Percentiles rank a stretch among this genome's conserved stretches.
phyloP scores from a whole-genome alignment of 305 asterid genomes.

The Fraxinus xanthoxyloides region DNA sequence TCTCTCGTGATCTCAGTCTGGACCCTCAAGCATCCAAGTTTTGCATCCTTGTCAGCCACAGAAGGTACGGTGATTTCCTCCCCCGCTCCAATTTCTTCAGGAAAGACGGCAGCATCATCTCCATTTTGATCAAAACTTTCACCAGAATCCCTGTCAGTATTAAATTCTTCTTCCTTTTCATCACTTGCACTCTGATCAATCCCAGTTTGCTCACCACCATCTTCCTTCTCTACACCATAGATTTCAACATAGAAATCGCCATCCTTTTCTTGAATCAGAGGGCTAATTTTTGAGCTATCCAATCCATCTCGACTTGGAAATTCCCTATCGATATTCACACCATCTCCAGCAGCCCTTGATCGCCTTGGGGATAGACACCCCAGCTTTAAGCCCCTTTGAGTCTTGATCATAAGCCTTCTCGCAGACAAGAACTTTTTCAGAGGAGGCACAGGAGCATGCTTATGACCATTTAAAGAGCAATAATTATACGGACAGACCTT shows the following conservation, averaged over 20 bases:
- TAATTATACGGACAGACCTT: conserved; percentile 79
- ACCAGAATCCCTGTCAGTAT: conserved; percentile 1
- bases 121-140: conserved; percentile 12
- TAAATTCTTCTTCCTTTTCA: conserved; percentile 1
- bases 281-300: neutral
- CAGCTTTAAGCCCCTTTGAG: conserved; percentile 48
- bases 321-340: conserved; percentile 16
- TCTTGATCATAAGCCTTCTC: conserved; percentile 53
- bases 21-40: conserved; percentile 16
- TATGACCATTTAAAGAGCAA: conserved; percentile 91
- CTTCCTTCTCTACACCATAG: conserved; percentile 36
- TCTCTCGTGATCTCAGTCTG: conserved; percentile 19
- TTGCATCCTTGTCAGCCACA: conserved; percentile 11
- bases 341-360: conserved; percentile 20
- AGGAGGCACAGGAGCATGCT: conserved; percentile 62
- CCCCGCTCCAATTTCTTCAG: neutral
- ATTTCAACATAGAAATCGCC: conserved; percentile 44
- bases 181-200: neutral
- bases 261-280: conserved; percentile 26
- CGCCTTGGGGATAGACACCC: conserved; percentile 45
- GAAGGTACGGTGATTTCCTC: conserved; percentile 12
- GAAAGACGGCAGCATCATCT: neutral
- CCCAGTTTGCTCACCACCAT: neutral
- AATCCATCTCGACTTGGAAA: conserved; percentile 10
- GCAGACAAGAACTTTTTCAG: conserved; percentile 66